Conservation (phyloP, 2,329 filamentous ascomycete genomes). For the Stagonosporopsis vannaccii region DNA sequence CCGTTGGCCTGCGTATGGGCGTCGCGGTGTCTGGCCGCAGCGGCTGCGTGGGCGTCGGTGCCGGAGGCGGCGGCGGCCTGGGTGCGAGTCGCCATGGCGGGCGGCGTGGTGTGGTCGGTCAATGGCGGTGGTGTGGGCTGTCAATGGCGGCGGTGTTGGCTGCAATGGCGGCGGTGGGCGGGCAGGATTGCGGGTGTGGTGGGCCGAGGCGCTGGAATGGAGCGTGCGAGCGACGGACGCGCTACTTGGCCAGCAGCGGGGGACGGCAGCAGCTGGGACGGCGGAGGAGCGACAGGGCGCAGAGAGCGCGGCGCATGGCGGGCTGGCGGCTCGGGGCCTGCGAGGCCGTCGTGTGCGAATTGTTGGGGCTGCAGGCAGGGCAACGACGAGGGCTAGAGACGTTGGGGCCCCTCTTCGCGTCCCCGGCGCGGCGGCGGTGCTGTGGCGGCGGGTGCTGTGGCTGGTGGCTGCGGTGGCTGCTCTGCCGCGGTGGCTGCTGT, state of each 20-base stretch:
- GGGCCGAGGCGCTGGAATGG: slow-evolving; percentile 18
- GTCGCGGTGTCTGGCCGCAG: slow-evolving; percentile 35
- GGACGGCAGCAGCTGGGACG: no score
- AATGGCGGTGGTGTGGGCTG: not conserved
- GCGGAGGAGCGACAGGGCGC: not conserved
- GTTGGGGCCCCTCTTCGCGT: no score
- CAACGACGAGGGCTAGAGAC: slow-evolving; percentile 1
- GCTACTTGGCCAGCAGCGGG: slow-evolving; percentile 16
- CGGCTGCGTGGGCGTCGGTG: slow-evolving; percentile 32
- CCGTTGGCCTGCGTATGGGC: no score
- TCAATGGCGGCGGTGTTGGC: slow-evolving; percentile 1
- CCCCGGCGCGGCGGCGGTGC: no score
- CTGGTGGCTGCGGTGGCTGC: not conserved
- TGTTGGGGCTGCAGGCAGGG: slow-evolving; percentile 18
- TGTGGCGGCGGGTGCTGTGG: not conserved
- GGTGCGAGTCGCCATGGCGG: slow-evolving; percentile 44
- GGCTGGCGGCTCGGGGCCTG: slow-evolving; percentile 19
- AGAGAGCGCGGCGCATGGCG: slow-evolving; percentile 16
- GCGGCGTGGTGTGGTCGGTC: not conserved
- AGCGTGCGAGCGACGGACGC: not conserved
- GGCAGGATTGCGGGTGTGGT: slow-evolving; percentile 4
- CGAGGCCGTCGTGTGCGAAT: slow-evolving; percentile 2
- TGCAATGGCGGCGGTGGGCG: slow-evolving; percentile 4
- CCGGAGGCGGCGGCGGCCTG: slow-evolving; percentile 21
- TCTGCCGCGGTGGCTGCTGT: no score